Base-by-base conservation (phyloP, 768 basidiomycete genomes). In the Scleroderma bovista region DNA sequence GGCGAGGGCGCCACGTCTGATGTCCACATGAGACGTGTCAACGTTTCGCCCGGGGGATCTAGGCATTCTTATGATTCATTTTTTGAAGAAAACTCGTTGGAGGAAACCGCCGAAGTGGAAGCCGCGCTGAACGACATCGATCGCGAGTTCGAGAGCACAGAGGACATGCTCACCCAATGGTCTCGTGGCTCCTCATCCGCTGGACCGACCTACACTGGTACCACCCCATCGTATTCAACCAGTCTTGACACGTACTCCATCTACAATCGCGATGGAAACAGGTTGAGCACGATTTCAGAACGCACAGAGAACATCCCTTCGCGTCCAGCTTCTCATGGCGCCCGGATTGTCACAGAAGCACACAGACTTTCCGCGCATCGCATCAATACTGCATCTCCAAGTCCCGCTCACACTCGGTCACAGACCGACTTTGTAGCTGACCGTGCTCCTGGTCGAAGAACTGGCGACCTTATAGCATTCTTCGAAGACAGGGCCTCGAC, bases 281-380 rank as follows among this genome's bases (percentile, higher is more conserved):
- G 74, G 31, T 72, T 91, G 17, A 91, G 88, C 60, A 84, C 78
- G 2, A 92, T 92, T 51, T 79, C 87, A 3, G 89, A 92, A 62
- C 77, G 75, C 41, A 88, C 86, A 1, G 89, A 92, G 66, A 80
- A 85, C 29, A 70, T 73, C 2, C 67, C 69, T 0, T 77, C 85
- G 1, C 80, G 86, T 24, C 86, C 86, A 0, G 59, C 64, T 6
- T 78, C 78, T 3, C 61, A 69, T 32, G 52, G 42, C 38, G 51
- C 53, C 29, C 63, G 63, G 48, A 72, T 67, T 29, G 57, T 61
- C 10, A 76, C 73, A 19, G 79, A 81, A 44, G 71, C 65, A 19
- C 64, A 70, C 40, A 72, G 77, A 24, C 69, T 76, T 40, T 81
- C 83, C 5, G 64, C 68, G 2, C 65, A 76, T 23, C 60, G 75